Evolutionary conservation across 208 protist species (phyloP).

Genomic region (Wallacemonas collosoma): DNA sequence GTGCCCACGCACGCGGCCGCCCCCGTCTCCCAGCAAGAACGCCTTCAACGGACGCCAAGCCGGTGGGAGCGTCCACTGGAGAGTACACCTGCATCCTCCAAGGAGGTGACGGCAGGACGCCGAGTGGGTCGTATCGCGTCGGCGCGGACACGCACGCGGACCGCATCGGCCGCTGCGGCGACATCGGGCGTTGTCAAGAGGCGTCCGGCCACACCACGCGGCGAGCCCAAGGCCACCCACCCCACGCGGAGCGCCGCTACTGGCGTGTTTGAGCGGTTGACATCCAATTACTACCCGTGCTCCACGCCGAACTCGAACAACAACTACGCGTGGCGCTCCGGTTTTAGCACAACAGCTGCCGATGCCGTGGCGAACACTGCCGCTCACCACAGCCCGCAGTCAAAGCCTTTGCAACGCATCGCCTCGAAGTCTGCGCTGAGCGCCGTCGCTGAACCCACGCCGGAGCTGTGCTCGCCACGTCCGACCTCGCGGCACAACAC

Average conservation of each 20-base stretch:
- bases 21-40: background rate
- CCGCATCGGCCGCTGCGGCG: background rate
- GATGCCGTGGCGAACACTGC: no score
- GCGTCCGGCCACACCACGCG: constrained; percentile 6
- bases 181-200: background rate
- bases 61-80: constrained; percentile 7
- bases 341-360: background rate
- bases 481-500: background rate
- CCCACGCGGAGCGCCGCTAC: background rate
- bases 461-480: constrained; percentile 10
- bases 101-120: background rate
- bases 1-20: background rate
- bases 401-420: background rate
- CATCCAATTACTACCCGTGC: constrained; percentile 41
- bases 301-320: constrained; percentile 14
- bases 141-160: background rate
- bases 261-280: constrained; percentile 44
- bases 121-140: background rate
- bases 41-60: constrained; percentile 7
- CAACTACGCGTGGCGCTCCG: constrained; percentile 14
- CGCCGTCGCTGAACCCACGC: background rate
- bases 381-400: background rate
- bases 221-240: background rate
- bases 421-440: background rate
- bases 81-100: background rate